Evolutionary conservation across 345 rosid species (phyloP).

Genomic region (Rhizophora apiculata): DNA sequence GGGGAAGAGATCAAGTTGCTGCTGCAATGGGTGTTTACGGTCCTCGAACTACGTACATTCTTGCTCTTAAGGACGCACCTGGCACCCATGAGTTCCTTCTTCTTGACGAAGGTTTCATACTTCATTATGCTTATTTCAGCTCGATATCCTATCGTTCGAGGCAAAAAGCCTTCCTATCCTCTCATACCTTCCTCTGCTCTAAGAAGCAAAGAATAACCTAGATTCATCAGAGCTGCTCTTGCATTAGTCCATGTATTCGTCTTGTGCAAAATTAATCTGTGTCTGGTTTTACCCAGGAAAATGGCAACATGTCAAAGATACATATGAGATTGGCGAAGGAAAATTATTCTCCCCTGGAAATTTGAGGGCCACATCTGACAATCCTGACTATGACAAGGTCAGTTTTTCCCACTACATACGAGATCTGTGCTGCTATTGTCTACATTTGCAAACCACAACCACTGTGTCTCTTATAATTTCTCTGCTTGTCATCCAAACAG

Average conservation of each 20-base stretch:
- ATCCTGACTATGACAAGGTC: constrained; percentile 75
- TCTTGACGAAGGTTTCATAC: constrained; percentile 78
- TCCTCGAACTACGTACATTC: constrained; percentile 86
- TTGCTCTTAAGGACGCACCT: constrained; percentile 75
- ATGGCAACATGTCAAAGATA: constrained; percentile 95
- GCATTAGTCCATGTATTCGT: no score
- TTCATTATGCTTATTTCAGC: no score
- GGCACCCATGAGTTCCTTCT: constrained; percentile 99
- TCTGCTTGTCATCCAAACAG: constrained; percentile 32
- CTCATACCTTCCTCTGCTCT: no score
- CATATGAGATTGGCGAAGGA: constrained; percentile 80
- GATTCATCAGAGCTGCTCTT: no score
- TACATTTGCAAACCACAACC: neutral
- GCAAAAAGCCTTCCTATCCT: no score
- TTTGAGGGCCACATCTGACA: constrained; percentile 92
- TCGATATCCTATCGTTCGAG: no score
- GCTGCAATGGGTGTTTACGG: constrained; percentile 96
- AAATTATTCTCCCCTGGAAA: constrained; percentile 97
- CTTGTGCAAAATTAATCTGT: no score
- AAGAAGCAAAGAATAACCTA: no score
- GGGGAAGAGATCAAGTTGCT: constrained; percentile 83
- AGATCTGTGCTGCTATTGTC: constrained; percentile 4
- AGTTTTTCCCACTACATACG: neutral
- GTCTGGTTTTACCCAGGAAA: constrained; percentile 49
- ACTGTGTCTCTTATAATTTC: neutral